Percentiles rank a stretch among this genome's conserved stretches.
phyloP scores from a whole-genome alignment of 192 early-diverging fungal species.

The Backusella westeae region DNA sequence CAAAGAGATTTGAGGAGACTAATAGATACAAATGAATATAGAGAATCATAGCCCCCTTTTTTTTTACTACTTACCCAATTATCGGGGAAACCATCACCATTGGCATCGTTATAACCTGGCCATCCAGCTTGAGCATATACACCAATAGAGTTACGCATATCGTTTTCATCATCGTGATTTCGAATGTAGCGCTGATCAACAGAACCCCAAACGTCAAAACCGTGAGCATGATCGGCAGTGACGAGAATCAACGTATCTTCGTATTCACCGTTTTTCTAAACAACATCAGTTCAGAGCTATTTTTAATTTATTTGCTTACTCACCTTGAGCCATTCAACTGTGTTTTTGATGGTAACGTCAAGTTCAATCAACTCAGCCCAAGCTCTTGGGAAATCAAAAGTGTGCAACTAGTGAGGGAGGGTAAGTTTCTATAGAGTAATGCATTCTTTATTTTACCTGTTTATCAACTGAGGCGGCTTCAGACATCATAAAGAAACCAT shows the following conservation, averaged over 20 bases:
- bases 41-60: no score
- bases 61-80: constrained; percentile 26
- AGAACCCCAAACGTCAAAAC: constrained; percentile 62
- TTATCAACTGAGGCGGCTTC: constrained; percentile 68
- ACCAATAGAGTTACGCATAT: constrained; percentile 47
- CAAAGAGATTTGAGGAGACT: constrained; percentile 36
- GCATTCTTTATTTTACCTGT: constrained; percentile 15
- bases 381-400: constrained; percentile 61
- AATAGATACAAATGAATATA: neutral
- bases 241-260: constrained; percentile 60
- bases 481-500: constrained; percentile 66
- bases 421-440: no score
- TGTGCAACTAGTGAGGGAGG: constrained; percentile 38
- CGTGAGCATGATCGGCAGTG: constrained; percentile 65
- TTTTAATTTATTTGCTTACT: neutral
- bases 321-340: constrained; percentile 47
- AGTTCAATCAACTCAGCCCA: constrained; percentile 63
- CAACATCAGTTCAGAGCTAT: neutral
- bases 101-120: constrained; percentile 42
- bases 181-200: constrained; percentile 58
- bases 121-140: constrained; percentile 50
- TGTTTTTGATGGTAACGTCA: constrained; percentile 57
- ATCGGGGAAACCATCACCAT: constrained; percentile 52
- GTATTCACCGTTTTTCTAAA: constrained; percentile 40
- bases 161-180: constrained; percentile 34